Conservation (phyloP, 2,329 filamentous ascomycete genomes). For the Volutella citrinella region DNA sequence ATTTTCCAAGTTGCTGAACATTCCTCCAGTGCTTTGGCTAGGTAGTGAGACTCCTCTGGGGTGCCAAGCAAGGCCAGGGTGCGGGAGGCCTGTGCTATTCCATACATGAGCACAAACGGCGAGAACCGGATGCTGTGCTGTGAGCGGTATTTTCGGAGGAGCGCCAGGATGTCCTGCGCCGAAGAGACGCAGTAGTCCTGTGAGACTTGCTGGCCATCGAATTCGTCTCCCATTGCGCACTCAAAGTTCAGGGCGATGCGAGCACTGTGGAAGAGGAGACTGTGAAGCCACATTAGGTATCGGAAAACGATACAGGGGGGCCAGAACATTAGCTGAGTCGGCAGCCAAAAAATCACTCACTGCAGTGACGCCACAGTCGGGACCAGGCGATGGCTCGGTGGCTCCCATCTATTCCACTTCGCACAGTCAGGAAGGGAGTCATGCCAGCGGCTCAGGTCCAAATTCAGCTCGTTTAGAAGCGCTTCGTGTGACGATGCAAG, state of each 20-base stretch:
- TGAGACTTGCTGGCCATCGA: constrained; percentile 3
- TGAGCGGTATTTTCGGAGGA: constrained; percentile 18
- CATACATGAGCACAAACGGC: constrained; percentile 22
- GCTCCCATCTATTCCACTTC: constrained; percentile 7
- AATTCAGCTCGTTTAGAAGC: neutral
- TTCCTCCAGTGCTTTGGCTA: constrained; percentile 8
- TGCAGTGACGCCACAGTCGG: constrained; percentile 2
- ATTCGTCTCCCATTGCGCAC: constrained; percentile 5
- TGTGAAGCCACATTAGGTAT: neutral
- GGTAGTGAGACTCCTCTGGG: constrained; percentile 2
- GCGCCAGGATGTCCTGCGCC: constrained; percentile 17
- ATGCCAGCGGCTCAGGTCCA: constrained; percentile 4
- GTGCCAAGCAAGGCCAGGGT: constrained; percentile 4
- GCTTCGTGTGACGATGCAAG: neutral
- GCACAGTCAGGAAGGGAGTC: constrained; percentile 3
- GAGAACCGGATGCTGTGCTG: constrained; percentile 20
- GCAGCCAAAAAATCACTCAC: too few relatives aligned
- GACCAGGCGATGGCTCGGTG: neutral
- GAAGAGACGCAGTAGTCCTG: constrained; percentile 16
- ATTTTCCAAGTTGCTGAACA: constrained; percentile 9
- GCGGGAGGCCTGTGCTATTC: constrained; percentile 18
- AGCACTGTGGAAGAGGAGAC: constrained; percentile 20
- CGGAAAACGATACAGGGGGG: neutral
- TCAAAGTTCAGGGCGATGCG: constrained; percentile 24
- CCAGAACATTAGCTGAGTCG: neutral